A percentile compares a stretch with the other conserved stretches of the same genome.
These are phyloP conservation scores for Fusarium algeriense DNA, from an alignment of 2,329 filamentous ascomycete species.

Conservation along the genomic window DNA sequence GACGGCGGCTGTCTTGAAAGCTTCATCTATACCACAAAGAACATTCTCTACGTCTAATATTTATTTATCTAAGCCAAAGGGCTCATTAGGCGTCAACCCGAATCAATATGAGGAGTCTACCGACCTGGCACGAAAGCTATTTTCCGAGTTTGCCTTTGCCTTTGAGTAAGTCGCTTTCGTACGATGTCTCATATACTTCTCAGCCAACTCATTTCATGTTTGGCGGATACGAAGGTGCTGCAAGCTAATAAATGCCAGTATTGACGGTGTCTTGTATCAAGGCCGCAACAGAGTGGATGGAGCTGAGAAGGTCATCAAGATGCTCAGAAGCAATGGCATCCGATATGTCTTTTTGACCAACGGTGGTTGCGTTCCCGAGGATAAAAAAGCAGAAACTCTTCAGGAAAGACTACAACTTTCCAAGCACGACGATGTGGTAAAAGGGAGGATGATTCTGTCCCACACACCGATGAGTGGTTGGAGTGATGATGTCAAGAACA, in stretches of 20 bases:
- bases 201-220: neutral
- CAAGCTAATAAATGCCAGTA: conserved; percentile 57
- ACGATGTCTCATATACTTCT: neutral
- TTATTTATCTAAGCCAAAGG: conserved; percentile 39
- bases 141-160: conserved; percentile 54
- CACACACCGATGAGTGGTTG: conserved; percentile 87
- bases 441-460: conserved; percentile 72
- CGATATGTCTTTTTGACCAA: conserved; percentile 97
- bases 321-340: conserved; percentile 79
- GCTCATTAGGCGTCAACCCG: conserved; percentile 39
- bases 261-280: conserved; percentile 95
- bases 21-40: conserved; percentile 9
- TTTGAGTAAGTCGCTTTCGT: conserved; percentile 50
- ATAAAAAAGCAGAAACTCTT: conserved; percentile 52
- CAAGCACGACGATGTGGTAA: conserved; percentile 52
- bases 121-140: conserved; percentile 40
- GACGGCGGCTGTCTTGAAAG: conserved; percentile 11
- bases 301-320: conserved; percentile 78
- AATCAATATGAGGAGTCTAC: conserved; percentile 39
- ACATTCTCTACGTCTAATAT: conserved; percentile 29
- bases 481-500: conserved; percentile 52
- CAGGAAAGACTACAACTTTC: conserved; percentile 50
- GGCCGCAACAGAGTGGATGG: conserved; percentile 82
- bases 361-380: conserved; percentile 87
- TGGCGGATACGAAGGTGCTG: neutral